Base-by-base conservation (phyloP, 176 grass and related monocot genomes). In the Aegilops bicornis region DNA sequence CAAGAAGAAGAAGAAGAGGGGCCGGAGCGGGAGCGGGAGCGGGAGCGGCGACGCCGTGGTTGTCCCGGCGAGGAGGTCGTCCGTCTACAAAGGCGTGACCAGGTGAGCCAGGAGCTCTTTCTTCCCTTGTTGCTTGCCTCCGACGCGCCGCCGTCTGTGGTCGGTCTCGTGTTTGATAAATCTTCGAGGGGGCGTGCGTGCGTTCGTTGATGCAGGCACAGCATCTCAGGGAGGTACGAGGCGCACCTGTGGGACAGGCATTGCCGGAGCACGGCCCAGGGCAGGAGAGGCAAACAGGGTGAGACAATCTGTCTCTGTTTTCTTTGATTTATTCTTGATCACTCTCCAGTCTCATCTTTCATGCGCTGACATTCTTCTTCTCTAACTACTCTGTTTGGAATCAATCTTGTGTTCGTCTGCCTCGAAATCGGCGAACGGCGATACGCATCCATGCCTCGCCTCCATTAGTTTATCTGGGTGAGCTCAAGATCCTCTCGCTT, bases 401-500 rank as follows among this genome's bases (percentile, higher is more conserved):
- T 63, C 14, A 5, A 50, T 80, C 59, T 2, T 29, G 16, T 32
- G 73, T 75, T 86, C 22, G 50, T 15, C 81, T 81, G 58, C 86
- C 76, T 89, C 31, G 83, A 85, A 50, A 75, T 74, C 29, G 52
- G 88, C 79, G 90, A 59, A 59, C 69, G 59, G 79, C 56, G 73
- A 70, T 43, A 78, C 62, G 89, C 65, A 69, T 59, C 56, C 56
- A 81, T 83, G 81, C 67, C 47, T 80, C 72, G 78, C 78, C 70
- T 33, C 89, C 77, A 83, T 42, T 82, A 97, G 95, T 97, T 79
- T 97, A 94, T 91, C 43, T 97, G 76, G 95, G 92, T 97, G 89
- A 94, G 92, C 87, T 92, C 79, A 86, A 78, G 64, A 84, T 91
- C 35, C 77, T 87, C 67, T 70, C 81, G 59, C 61, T 61, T 62